Base-by-base conservation (phyloP, 176 grass and related monocot species). In the Areca catechu region DNA sequence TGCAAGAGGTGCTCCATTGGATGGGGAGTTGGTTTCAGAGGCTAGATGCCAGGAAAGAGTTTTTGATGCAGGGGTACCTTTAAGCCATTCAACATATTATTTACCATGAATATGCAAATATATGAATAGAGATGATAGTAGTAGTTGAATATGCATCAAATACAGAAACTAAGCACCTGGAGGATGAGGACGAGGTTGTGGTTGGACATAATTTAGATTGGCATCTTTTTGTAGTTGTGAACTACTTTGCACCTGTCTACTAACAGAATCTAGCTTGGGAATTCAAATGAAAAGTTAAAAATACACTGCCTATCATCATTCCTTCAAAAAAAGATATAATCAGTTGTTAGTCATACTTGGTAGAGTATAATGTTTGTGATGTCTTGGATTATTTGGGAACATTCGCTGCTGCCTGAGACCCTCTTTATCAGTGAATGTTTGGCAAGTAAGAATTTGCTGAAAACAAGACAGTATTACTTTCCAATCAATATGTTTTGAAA, bases 371-470 rank as follows among this genome's bases (percentile, higher is more conserved):
- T 98, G 88, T 75, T 92, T 98, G 53, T 98, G 81, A 52, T 61
- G 88, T 58, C 78, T 98, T 60, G 70, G 20, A 20, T 72, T 58
- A 50, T 69, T 59, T 58, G 74, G 79, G 7, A 56, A 64, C 84
- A 89, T 78, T 20, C 77, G 78, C 66, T 92, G 93, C 67, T 98
- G 88, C 65, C 81, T 83, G 57, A 85, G 49, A 67, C 88, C 93
- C 83, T 98, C 93, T 76, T 92, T 98, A 53, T 98, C 84, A 27
- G 82, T 85, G 76, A 89, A 98, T 67, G 76, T 88, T 76, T 92
- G 81, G 76, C 88, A 98, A 19, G 81, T 85, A 15, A 74, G 80
- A 7, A 85, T 74, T 83, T 79, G 75, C 93, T 98, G 66, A 69
- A 80, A 43, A 53, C 67, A 48, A 57, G 25, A 63, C 28, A 68